A percentile compares a stretch with the other conserved stretches of the same genome.
These are phyloP conservation scores for Clitocybe nebularis DNA, from an alignment of 1,284 basidiomycete genomes.

Conservation along the genomic window DNA sequence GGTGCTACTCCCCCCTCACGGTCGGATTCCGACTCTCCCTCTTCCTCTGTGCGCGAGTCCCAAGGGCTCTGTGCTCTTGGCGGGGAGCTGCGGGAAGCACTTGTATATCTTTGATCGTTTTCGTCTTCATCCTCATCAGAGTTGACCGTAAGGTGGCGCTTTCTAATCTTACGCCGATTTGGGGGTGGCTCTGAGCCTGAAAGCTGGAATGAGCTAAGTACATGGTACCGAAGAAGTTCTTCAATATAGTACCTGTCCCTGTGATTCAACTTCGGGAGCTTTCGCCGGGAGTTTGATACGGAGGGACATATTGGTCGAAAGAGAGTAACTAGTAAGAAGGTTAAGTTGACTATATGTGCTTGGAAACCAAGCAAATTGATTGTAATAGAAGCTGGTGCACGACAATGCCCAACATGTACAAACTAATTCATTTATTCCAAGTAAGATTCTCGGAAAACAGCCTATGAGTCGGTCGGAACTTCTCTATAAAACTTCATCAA, in stretches of 20 bases:
- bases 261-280: slow-evolving; percentile 7
- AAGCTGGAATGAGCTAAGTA: slow-evolving; percentile 12
- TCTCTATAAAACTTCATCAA: slow-evolving; percentile 77
- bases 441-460: not conserved
- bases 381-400: too few species aligned
- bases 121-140: slow-evolving; percentile 24
- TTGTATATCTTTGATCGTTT: slow-evolving; percentile 9
- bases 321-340: too few species aligned
- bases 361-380: too few species aligned
- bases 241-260: slow-evolving; percentile 10
- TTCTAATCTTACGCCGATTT: slow-evolving; percentile 19
- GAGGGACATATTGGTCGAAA: slow-evolving; percentile 20
- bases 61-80: slow-evolving; percentile 1
- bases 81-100: slow-evolving; percentile 11
- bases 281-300: slow-evolving; percentile 26
- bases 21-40: slow-evolving; percentile 13
- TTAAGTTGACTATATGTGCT: too few species aligned
- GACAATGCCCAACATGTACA: slow-evolving; percentile 13
- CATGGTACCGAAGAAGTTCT: not conserved
- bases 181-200: slow-evolving; percentile 16
- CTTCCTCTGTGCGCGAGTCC: slow-evolving; percentile 13
- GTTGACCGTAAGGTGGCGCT: slow-evolving; percentile 21
- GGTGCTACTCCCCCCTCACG: slow-evolving; percentile 1
- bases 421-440: slow-evolving; percentile 6
- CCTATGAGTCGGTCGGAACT: slow-evolving; percentile 20